Base-by-base conservation (phyloP, 2,329 filamentous ascomycete genomes). In the Venturia asperata region DNA sequence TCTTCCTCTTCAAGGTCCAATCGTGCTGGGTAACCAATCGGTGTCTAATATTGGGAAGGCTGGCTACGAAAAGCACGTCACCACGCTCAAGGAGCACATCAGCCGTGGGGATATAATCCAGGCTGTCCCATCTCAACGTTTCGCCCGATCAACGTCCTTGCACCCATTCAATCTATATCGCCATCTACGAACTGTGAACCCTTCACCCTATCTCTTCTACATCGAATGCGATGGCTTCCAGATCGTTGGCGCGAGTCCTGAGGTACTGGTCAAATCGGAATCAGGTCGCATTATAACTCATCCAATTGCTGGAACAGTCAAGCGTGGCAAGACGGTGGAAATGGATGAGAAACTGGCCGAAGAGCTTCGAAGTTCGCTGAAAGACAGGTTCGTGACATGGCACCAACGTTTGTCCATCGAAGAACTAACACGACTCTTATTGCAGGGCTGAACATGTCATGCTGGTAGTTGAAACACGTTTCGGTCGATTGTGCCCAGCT, bases 161-260 rank as follows among this genome's bases (percentile, higher is more conserved):
- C 94, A 99, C 76, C 93, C 94, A 0, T 99, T 97, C 83, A 99
- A 97, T 80, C 90, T 99, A 72, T 99, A 97, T 82, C 87, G 93
- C 64, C 91, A 96, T 75, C 83, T 99, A 45, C 90, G 94, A 68
- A 96, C 91, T n/a, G 90, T 97, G 72, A 99, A 99, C 75, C 94
- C 94, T 0, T 96, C 92, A 10, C 94, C 94, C 0, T 99, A 99
- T 77, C 86, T 99, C 43, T 99, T 99, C 81, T 99, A 92, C 78
- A 85, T 99, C 67, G 87, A 94, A 75, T 97, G 93, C 78, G 83
- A 85, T 67, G 89, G 91, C 72, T 97, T 99, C 78, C 90, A 97
- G 75, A 92, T 99, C 69, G 89, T 99, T 15, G 94, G 94, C 66
- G 94, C 94, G 47, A 96, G 91, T 66, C 94, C 94, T 1, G 94